phyloP scores from a whole-genome alignment of 768 basidiomycete species.

The Chiua virens region DNA sequence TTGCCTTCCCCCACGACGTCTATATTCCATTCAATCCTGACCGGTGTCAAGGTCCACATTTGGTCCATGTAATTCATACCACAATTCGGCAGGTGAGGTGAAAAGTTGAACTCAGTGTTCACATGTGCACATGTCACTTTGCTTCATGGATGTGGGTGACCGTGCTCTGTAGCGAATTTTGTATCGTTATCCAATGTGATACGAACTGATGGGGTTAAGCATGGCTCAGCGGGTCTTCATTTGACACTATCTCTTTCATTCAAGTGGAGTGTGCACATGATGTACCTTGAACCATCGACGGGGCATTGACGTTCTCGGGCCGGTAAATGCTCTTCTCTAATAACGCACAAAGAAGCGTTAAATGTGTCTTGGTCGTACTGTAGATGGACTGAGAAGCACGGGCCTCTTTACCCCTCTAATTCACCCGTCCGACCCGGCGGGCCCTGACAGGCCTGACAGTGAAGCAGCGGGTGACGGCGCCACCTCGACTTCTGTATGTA shows the following conservation, averaged over 20 bases:
- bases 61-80: background rate
- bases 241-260: background rate
- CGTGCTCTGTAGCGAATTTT: too few relatives aligned
- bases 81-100: background rate
- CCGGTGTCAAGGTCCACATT: background rate
- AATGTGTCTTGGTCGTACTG: background rate
- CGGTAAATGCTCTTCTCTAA: constrained; percentile 5
- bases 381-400: background rate
- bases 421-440: constrained; percentile 5
- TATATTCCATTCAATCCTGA: background rate
- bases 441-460: background rate
- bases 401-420: constrained; percentile 2
- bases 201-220: background rate
- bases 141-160: background rate
- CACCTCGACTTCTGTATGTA: background rate
- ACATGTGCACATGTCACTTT: background rate
- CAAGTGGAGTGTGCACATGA: background rate
- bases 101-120: background rate
- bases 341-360: background rate
- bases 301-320: background rate
- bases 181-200: background rate
- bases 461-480: constrained; percentile 6
- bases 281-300: background rate
- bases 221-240: background rate
- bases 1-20: background rate